Base-by-base conservation (phyloP, 2,329 filamentous ascomycete genomes). In the Colletotrichum sp. region DNA sequence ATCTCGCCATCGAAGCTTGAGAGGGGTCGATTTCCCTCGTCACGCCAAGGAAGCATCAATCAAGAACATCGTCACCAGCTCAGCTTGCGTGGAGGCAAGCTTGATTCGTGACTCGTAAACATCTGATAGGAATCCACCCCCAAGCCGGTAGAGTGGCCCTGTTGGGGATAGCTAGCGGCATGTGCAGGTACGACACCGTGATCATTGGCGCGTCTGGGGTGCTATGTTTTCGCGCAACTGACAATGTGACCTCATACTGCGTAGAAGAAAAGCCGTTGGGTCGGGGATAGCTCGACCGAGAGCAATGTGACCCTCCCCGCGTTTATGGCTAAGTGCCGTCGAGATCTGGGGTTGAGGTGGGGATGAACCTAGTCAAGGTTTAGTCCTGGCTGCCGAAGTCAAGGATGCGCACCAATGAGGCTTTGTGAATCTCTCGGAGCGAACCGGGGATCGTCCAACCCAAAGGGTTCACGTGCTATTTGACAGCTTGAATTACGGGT, bases 321-420 rank as follows among this genome's bases (percentile, higher is more conserved):
- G 70, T 69, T 39, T 27, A 48, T 32, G 48, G 34, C 34, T 36
- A 34, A 64, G 39, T 67, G 62, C 73, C 73, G 73, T 75, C 36
- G 64, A 76, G 74, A 76, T 76, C 74, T 27, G 74, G 74, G 74
- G 74, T 69, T 48, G 13, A 58, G 32, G 70, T 69, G 64, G 74
- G 70, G 74, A 52, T 76, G 28, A 13, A 28, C 64, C 64, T 43
- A 16, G 70, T 27, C 64, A 36, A 60, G 58, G n/a, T 16, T 52
- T 5, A 34, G 22, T 8, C 5, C 27, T 34, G 43, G n/a, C 55
- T 66, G 67, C 48, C 56, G 27, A 55, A 52, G 5, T 25, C 15
- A 27, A 18, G 32, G 74, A 76, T 70, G 74, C 74, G 74, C 74
- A 48, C 73, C 74, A 76, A 76, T 76, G 48, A 52, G 34, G 13